A percentile compares a stretch with the other conserved stretches of the same genome.
Conservation (phyloP, 345 rosid genomes). For the Conringia planisiliqua region DNA sequence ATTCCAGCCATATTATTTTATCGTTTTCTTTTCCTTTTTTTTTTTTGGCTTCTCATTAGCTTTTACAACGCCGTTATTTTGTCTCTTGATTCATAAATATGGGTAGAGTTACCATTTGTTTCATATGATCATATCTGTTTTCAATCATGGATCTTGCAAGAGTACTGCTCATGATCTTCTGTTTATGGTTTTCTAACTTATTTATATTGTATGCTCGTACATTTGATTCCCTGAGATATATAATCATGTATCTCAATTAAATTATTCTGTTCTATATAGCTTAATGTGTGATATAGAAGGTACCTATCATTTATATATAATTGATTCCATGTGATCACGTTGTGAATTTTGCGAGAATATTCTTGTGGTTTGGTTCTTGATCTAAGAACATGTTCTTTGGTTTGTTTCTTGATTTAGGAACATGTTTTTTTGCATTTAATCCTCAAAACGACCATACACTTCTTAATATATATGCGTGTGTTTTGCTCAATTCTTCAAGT, state of each 20-base stretch:
- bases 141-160: slow-evolving; percentile 12
- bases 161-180: slow-evolving; percentile 1
- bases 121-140: slow-evolving; percentile 10
- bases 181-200: slow-evolving; percentile 1
- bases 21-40: background rate
- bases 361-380: background rate
- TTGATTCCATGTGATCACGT: slow-evolving; percentile 31
- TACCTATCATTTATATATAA: background rate
- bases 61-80: background rate
- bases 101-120: background rate
- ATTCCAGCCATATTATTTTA: slow-evolving; percentile 13
- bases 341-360: slow-evolving; percentile 19
- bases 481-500: background rate
- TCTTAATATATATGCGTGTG: background rate
- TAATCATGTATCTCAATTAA: background rate
- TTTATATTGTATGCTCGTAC: slow-evolving; percentile 19
- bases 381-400: background rate
- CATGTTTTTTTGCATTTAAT: background rate
- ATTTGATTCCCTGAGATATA: background rate
- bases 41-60: background rate
- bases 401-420: slow-evolving; percentile 1
- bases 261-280: background rate
- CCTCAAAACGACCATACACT: background rate
- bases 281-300: background rate
- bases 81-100: background rate